A percentile compares a stretch with the other conserved stretches of the same genome.
phyloP scores from a whole-genome alignment of 106 monocot genomes.

The Posidonia australis region DNA sequence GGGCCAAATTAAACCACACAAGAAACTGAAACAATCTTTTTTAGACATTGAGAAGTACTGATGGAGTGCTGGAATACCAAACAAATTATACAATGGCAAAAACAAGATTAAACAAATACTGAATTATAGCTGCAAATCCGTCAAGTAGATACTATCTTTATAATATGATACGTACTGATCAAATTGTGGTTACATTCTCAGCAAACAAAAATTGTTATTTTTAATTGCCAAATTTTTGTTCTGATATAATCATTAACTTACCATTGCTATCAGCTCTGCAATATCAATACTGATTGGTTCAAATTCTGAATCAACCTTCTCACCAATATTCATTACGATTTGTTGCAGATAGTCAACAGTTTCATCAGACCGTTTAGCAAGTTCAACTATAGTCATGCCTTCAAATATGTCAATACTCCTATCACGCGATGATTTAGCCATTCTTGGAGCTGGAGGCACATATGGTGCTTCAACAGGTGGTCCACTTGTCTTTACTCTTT shows the following conservation, averaged over 20 bases:
- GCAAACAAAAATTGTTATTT: background rate
- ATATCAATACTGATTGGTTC: conserved; percentile 68
- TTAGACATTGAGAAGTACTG: too few relatives aligned
- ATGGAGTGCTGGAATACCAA: too few relatives aligned
- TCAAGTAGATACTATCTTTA: too few relatives aligned
- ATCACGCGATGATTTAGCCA: conserved; percentile 36
- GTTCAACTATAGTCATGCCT: conserved; percentile 88
- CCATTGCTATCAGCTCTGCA: conserved; percentile 91
- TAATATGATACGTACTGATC: too few relatives aligned
- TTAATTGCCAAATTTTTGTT: background rate
- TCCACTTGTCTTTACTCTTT: conserved; percentile 45
- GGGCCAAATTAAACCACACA: too few relatives aligned
- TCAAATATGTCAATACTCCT: conserved; percentile 92
- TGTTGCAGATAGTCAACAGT: conserved; percentile 44
- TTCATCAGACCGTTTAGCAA: conserved; percentile 72
- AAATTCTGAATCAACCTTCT: conserved; percentile 79
- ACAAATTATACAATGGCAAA: too few relatives aligned
- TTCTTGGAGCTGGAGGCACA: conserved; percentile 51
- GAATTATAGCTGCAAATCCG: too few relatives aligned
- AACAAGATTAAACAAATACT: too few relatives aligned
- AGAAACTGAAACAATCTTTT: too few relatives aligned
- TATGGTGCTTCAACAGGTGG: conserved; percentile 76
- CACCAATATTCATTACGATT: conserved; percentile 62
- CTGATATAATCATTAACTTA: conserved; percentile 11
- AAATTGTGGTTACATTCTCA: too few relatives aligned